Percentiles rank a stretch among this genome's conserved stretches.
Evolutionary conservation across 2,329 filamentous ascomycete species (phyloP).

Genomic region (Fusarium graminum): DNA sequence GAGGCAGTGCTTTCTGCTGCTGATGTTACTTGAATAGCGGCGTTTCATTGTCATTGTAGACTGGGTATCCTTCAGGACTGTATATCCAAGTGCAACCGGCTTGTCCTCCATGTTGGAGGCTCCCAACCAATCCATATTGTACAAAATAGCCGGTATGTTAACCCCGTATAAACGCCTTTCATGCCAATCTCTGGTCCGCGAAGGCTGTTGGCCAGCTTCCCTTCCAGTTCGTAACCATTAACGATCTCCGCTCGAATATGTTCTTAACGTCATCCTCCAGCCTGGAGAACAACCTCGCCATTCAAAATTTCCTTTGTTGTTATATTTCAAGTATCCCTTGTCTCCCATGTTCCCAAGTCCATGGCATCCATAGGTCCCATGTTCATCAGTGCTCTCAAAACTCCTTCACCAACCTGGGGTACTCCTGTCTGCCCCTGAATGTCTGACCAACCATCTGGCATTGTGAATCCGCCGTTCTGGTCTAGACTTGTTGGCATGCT

Average conservation of each 20-base stretch:
- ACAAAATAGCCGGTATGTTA: constrained; percentile 34
- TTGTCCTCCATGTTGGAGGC: constrained; percentile 24
- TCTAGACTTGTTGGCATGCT: constrained; percentile 46
- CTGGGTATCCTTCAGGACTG: constrained; percentile 40
- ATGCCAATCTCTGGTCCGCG: constrained; percentile 15
- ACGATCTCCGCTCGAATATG: constrained; percentile 1
- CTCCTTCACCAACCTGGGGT: constrained; percentile 68
- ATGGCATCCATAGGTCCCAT: constrained; percentile 72
- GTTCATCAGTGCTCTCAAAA: constrained; percentile 69
- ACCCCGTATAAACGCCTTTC: constrained; percentile 35
- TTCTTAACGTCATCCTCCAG: constrained; percentile 1
- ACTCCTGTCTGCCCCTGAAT: constrained; percentile 61
- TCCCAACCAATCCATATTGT: constrained; percentile 35
- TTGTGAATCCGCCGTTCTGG: constrained; percentile 55
- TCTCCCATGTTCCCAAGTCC: constrained; percentile 66
- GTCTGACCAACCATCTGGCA: constrained; percentile 61
- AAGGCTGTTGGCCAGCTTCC: constrained; percentile 15
- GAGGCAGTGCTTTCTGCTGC: background rate
- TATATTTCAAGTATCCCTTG: constrained; percentile 48
- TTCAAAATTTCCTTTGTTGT: constrained; percentile 11
- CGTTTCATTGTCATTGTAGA: constrained; percentile 37
- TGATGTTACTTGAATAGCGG: constrained; percentile 18
- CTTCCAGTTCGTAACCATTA: constrained; percentile 18
- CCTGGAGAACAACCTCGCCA: background rate
- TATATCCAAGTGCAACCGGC: constrained; percentile 23